These are phyloP conservation scores for Suillus variegatus DNA, from an alignment of 768 basidiomycete species.

Conservation along the genomic window DNA sequence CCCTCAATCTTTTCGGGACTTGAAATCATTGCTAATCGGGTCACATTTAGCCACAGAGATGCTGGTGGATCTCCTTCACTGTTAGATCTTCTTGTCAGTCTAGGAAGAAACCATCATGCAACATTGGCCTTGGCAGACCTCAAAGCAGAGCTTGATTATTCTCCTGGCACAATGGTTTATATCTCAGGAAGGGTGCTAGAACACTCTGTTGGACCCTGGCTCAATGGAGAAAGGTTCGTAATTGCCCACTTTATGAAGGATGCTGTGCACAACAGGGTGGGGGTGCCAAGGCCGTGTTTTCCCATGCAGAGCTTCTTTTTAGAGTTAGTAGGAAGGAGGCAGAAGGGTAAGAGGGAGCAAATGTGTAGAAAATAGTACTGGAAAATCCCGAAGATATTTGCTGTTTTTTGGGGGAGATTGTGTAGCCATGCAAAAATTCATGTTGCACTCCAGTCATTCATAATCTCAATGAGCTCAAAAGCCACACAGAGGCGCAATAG, in stretches of 20 bases:
- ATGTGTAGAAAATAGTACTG: background rate
- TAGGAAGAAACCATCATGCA: background rate
- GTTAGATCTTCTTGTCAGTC: background rate
- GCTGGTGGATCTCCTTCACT: background rate
- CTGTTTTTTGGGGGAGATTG: background rate
- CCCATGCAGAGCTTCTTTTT: background rate
- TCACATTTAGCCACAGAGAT: constrained; percentile 4
- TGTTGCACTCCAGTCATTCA: background rate
- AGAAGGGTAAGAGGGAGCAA: background rate
- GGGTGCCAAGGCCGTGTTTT: background rate
- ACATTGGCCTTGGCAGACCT: background rate
- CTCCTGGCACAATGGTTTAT: background rate
- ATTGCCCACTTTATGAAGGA: too few species aligned
- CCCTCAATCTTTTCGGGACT: constrained; percentile 4
- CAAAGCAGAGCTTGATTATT: background rate
- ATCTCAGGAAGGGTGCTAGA: background rate
- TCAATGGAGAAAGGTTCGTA: too few species aligned
- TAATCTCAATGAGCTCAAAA: background rate
- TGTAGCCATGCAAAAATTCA: background rate
- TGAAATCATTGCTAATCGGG: constrained; percentile 7
- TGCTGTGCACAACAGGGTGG: too few species aligned
- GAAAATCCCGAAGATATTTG: background rate
- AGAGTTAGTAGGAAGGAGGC: background rate
- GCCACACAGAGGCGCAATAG: background rate
- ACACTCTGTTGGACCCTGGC: background rate